phyloP scores from a whole-genome alignment of 1,284 basidiomycete genomes.

The Thecaphora thlaspeos region DNA sequence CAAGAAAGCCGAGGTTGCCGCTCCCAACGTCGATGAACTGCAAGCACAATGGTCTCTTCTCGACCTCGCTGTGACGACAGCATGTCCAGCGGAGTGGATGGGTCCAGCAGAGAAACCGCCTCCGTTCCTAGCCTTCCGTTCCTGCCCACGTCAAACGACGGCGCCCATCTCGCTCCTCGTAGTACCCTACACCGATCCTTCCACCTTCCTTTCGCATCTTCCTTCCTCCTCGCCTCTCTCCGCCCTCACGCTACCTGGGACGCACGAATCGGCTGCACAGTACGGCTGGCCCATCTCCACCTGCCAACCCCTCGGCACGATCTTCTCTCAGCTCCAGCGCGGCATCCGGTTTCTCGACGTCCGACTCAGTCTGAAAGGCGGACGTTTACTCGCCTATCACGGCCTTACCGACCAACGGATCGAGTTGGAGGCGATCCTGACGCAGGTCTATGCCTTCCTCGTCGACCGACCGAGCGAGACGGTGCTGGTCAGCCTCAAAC shows the following conservation, averaged over 20 bases:
- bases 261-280: slow-evolving; percentile 39
- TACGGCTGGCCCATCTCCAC: slow-evolving; percentile 46
- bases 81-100: no score
- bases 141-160: no score
- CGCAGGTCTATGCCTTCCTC: slow-evolving; percentile 28
- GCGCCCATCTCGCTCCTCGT: background rate
- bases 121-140: no score
- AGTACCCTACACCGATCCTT: background rate
- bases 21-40: no score
- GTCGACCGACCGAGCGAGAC: slow-evolving; percentile 17
- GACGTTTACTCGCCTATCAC: slow-evolving; percentile 36
- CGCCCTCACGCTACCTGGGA: slow-evolving; percentile 37
- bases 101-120: no score
- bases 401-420: slow-evolving; percentile 37
- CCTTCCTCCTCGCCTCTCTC: slow-evolving; percentile 23
- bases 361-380: slow-evolving; percentile 30
- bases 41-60: no score
- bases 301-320: slow-evolving; percentile 26
- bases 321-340: slow-evolving; percentile 23
- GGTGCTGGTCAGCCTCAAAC: slow-evolving; percentile 38
- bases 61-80: no score
- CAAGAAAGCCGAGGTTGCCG: no score
- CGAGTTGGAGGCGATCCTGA: slow-evolving; percentile 29
- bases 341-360: slow-evolving; percentile 46
- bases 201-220: slow-evolving; percentile 1